Conservation (phyloP, 345 rosid genomes). For the Zanthoxylum bungeanum region DNA sequence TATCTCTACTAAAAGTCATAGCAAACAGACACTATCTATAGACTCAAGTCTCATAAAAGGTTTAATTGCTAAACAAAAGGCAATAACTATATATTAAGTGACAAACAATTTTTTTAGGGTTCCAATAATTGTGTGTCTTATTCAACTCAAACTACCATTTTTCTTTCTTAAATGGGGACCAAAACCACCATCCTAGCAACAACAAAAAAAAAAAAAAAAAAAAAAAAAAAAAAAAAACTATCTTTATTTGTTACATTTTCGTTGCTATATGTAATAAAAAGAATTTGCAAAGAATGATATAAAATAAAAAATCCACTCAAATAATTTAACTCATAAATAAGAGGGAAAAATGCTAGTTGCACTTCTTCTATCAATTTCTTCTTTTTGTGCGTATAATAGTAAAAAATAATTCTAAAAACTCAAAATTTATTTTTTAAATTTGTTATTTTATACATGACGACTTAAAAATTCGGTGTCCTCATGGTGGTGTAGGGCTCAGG, state of each 20-base stretch:
- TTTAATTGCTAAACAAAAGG: not conserved
- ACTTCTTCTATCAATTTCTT: too few species aligned
- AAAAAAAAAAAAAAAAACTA: not conserved
- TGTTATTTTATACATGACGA: too few species aligned
- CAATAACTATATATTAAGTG: not conserved
- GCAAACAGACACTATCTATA: too few species aligned
- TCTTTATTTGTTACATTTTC: not conserved
- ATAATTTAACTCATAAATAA: not conserved
- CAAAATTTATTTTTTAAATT: too few species aligned
- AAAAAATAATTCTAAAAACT: too few species aligned
- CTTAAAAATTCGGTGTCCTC: too few species aligned
- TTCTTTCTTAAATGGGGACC: not conserved
- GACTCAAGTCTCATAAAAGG: not conserved
- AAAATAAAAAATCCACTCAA: not conserved
- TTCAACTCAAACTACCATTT: not conserved
- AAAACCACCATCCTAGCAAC: not conserved
- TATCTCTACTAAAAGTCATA: too few species aligned
- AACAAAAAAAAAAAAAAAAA: too few species aligned
- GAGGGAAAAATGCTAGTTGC: too few species aligned
- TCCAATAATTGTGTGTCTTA: not conserved
- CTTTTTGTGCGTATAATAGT: too few species aligned
- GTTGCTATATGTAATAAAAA: too few species aligned
- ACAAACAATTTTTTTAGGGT: not conserved
- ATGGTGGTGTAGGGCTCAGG: too few species aligned
- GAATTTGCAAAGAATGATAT: not conserved